These are phyloP conservation scores for Pythium vanterpoolii DNA, from an alignment of 352 stramenopile genomes.

Conservation along the genomic window DNA sequence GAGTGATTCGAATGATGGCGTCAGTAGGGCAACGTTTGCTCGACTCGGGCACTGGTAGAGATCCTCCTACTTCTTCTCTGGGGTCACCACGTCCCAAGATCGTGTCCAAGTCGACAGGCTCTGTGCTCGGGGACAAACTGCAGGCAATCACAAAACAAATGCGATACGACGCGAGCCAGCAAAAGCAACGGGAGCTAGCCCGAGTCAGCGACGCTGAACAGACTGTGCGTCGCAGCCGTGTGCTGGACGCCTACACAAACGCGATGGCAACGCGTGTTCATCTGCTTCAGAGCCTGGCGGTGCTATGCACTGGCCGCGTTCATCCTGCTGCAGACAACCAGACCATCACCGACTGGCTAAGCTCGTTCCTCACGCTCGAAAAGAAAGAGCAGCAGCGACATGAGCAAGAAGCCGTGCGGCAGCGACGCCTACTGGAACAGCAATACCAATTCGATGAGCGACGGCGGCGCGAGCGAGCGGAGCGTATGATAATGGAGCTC, in stretches of 20 bases:
- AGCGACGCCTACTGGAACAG: conserved; percentile 39
- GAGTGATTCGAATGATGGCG: conserved; percentile 7
- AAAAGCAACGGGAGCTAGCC: not conserved
- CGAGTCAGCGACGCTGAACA: not conserved
- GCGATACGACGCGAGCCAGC: not conserved
- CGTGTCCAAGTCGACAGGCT: not conserved
- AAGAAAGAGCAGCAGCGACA: conserved; percentile 35
- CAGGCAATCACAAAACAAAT: conserved; percentile 7
- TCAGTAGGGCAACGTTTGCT: conserved; percentile 2
- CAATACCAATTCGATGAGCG: conserved; percentile 43
- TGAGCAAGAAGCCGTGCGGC: conserved; percentile 33
- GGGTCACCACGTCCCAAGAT: not conserved
- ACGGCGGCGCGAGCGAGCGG: conserved; percentile 35
- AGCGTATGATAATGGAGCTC: conserved; percentile 33
- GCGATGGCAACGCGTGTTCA: conserved; percentile 33
- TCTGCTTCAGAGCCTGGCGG: conserved; percentile 29
- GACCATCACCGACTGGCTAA: conserved; percentile 47
- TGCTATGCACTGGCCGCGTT: conserved; percentile 37
- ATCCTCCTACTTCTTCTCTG: not conserved
- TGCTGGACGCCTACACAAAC: conserved; percentile 22
- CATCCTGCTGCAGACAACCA: conserved; percentile 40
- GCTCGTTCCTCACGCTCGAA: conserved; percentile 52
- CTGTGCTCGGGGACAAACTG: conserved; percentile 12
- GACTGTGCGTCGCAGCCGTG: not conserved
- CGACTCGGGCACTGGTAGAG: not conserved